Evolutionary conservation across 2,329 filamentous ascomycete species (phyloP).

Genomic region (Bretziella fagacearum): DNA sequence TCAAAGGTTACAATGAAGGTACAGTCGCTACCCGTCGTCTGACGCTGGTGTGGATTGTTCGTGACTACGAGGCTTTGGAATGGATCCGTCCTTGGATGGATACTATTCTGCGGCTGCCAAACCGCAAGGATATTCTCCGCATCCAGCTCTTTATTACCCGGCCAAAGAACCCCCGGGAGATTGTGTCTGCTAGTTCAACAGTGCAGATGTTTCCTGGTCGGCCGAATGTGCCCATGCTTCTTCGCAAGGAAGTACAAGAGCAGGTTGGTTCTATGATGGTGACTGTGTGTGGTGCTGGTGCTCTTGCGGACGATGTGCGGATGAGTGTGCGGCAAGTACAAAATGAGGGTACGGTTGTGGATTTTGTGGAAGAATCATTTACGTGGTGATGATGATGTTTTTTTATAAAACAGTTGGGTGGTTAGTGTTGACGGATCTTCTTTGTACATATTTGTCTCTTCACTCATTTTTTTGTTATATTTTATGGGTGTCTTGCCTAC

Average conservation of each 20-base stretch:
- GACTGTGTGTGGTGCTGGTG: conserved; percentile 60
- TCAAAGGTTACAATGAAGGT: conserved; percentile 49
- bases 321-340: conserved; percentile 47
- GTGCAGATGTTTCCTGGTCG: conserved; percentile 88
- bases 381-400: conserved; percentile 32
- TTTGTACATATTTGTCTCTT: conserved; percentile 4
- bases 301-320: conserved; percentile 59
- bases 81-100: conserved; percentile 86
- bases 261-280: conserved; percentile 82
- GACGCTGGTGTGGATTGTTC: conserved; percentile 82
- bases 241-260: conserved; percentile 64
- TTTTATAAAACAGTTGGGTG: background rate
- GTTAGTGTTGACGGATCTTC: conserved; percentile 1
- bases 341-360: conserved; percentile 43
- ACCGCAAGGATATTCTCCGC: conserved; percentile 64
- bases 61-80: conserved; percentile 73
- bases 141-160: conserved; percentile 84
- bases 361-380: conserved; percentile 66
- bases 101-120: conserved; percentile 56
- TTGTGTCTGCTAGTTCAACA: conserved; percentile 56
- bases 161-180: conserved; percentile 67
- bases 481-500: conserved; percentile 1
- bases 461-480: conserved; percentile 4
- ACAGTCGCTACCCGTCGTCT: conserved; percentile 67
- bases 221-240: conserved; percentile 63